Base-by-base conservation (phyloP, 169 alveolate species). In the Cryptosporidium ubiquitum region DNA sequence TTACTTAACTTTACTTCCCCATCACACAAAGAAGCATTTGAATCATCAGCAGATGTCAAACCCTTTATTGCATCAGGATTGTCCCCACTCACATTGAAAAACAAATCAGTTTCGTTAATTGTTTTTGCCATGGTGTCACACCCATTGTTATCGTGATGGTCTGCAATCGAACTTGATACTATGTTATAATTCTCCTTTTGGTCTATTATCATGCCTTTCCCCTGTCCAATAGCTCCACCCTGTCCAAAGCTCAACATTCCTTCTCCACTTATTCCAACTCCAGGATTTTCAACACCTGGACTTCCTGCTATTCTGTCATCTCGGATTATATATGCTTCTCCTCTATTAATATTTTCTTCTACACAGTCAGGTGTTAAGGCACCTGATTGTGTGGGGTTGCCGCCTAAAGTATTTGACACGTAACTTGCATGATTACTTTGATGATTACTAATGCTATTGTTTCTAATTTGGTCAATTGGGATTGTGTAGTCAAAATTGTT, bases 71-170 rank as follows among this genome's bases (percentile, higher is more conserved):
- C 16, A 3, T 20, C 85, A 16, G 69, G 42, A 37, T 73, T 52
- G 3, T 39, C 70, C 3, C 58, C 18, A 26, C 37, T 58, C 42
- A 73, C 70, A 37, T 55, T 73, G 37, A 79, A 79, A 47, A 79
- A 79, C 61, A 79, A 42, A 31, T 79, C 89, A 2, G 89, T 79
- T 3, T 79, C 89, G 23, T 79, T 79, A 3, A 79, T 51, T 20
- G 85, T 37, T 23, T 73, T 73, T 20, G 47, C 71, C 85, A 71
- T 52, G 20, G 29, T 60, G 16, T 75, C 86, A 42, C 49, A 55
- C 18, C 40, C 33, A 40, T 16, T 40, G 6, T 7, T 37, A n/a
- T 44, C 61, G 26, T 60, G 40, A 23, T 55, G 29, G 12, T 60
- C 60, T 2, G 52, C 16, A 23, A 35, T 39, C 9, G 61, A 47